phyloP scores from a whole-genome alignment of 495 filamentous ascomycete species.

The Talaromyces nanjingensis region DNA sequence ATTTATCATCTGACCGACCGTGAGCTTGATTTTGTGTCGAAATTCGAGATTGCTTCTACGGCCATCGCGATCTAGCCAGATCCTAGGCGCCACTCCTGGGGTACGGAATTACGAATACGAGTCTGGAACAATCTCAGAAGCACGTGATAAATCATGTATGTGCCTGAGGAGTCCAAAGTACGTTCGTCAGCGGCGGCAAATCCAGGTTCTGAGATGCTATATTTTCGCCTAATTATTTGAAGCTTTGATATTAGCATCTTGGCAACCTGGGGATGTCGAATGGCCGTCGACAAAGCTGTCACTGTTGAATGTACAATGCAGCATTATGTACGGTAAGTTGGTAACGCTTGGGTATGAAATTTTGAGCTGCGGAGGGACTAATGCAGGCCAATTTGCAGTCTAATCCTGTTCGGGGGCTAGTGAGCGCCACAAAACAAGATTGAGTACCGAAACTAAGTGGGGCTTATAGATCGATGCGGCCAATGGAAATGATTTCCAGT shows the following conservation, averaged over 20 bases:
- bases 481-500: neutral
- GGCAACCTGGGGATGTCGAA: neutral
- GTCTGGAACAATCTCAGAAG: neutral
- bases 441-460: neutral
- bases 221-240: neutral
- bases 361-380: neutral
- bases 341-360: neutral
- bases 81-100: neutral
- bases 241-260: neutral
- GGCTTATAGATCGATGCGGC: neutral
- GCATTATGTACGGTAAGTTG: neutral
- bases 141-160: neutral
- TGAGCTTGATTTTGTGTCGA: neutral
- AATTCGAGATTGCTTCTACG: neutral
- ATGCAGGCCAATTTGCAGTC: neutral
- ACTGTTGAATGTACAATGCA: neutral
- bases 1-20: neutral
- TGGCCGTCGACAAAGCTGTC: neutral
- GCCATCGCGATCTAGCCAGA: neutral
- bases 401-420: neutral
- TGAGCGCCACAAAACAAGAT: slow-evolving; percentile 3
- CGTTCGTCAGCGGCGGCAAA: neutral
- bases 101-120: neutral
- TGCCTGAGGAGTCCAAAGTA: neutral
- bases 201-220: neutral